These are phyloP conservation scores for Pseudozyma sp. DNA, from an alignment of 1,284 basidiomycete species.

Conservation along the genomic window DNA sequence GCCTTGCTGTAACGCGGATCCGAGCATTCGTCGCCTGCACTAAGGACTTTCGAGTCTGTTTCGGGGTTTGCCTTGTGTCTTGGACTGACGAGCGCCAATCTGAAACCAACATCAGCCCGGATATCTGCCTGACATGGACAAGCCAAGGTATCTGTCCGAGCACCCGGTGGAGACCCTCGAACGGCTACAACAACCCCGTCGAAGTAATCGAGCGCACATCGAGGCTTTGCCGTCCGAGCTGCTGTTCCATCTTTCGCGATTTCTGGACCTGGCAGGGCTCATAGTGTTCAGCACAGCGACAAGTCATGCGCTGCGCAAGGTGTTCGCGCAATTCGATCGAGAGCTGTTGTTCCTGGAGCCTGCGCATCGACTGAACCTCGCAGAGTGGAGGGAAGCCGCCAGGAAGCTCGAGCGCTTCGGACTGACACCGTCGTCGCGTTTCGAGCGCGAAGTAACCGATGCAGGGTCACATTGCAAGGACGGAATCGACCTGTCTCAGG, in stretches of 20 bases:
- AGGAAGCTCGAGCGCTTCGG: slow-evolving; percentile 4
- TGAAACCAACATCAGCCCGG: no score
- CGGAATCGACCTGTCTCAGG: not conserved
- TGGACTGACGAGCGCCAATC: no score
- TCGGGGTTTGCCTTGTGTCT: no score
- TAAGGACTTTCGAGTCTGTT: no score
- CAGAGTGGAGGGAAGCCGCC: slow-evolving; percentile 42
- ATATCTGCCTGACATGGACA: no score
- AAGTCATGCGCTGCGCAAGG: slow-evolving; percentile 6
- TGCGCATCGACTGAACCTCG: slow-evolving; percentile 26
- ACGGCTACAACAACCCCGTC: no score
- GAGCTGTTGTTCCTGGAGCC: slow-evolving; percentile 36
- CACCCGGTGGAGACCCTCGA: no score
- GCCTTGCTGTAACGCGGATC: no score
- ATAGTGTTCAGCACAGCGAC: slow-evolving; percentile 31
- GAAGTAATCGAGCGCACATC: slow-evolving; percentile 6
- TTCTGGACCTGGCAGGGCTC: slow-evolving; percentile 20
- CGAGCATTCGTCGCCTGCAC: no score
- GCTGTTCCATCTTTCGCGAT: slow-evolving; percentile 32
- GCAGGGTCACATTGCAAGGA: not conserved
- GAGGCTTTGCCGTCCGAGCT: slow-evolving; percentile 33
- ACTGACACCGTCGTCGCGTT: not conserved
- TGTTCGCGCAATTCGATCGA: slow-evolving; percentile 36
- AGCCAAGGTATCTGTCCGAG: no score
- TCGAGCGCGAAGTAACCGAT: not conserved